Evolutionary conservation across 2,329 filamentous ascomycete genomes (phyloP), one percentile per base, ranked within the genome.

Genomic region (Drechslera avenae): DNA sequence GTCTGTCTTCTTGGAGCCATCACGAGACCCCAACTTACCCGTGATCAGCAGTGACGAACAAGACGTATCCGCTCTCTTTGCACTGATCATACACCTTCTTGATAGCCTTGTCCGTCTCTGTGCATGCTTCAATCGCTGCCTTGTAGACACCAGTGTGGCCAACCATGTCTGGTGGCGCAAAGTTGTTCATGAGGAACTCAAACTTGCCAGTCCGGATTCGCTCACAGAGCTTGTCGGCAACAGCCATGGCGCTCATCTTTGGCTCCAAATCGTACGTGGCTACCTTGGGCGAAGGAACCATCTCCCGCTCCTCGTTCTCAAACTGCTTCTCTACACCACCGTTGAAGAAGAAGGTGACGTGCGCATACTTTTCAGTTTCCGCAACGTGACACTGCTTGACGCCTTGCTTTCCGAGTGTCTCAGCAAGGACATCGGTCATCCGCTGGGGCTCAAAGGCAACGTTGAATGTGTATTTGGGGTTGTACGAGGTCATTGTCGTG

Each of bases 321-420:
- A 97, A 99, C 58, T 90, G 89, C 81, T 97, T 96, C 81, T 99
- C 94, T 45, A 96, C 90, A 71, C 94, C 94, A 50, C 94, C 94
- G 79, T 99, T 99, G 87, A 97, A 97, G 85, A 97, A 97, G 84
- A 97, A 97, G 50, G 94, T 97, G 59, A 99, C 94, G 79, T 99
- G 94, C 30, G 94, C 94, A 76, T 99, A 99, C 82, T 99, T 99
- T 78, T 99, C 94, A 2, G 94, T 99, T 83, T 99, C 94, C 50
- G 94, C 94, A 63, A 97, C 85, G 80, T 99, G 94, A 63, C 93
- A 94, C 79, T 99, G 94, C 80, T 92, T 87, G 56, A 96, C 82
- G 36, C 84, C 85, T 77, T 97, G 88, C 81, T 93, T 94, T 66
- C 88, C 86, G 17, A 99, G 83, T 86, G 92, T 97, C 80, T 99